Conservation (phyloP, 768 basidiomycete species). For the Amylocystis lapponica region DNA sequence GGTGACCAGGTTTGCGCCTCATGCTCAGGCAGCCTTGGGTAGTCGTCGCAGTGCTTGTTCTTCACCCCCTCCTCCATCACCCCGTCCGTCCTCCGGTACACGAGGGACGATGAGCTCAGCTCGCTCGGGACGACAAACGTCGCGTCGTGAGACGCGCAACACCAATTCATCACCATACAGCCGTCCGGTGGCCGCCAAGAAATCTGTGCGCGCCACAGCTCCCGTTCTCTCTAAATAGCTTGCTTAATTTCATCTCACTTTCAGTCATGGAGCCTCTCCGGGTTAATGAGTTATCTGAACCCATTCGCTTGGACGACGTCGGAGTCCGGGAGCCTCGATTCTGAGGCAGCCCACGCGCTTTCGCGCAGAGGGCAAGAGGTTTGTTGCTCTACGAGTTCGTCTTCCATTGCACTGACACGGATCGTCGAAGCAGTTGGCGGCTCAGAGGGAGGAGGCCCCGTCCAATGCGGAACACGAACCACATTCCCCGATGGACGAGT, state of each 20-base stretch:
- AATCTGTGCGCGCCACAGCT: constrained; percentile 38
- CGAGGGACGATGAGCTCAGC: constrained; percentile 14
- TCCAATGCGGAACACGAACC: no score
- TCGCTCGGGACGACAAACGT: no score
- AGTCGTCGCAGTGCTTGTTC: neutral
- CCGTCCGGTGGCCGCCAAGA: constrained; percentile 31
- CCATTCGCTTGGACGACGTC: constrained; percentile 32
- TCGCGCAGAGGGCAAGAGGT: constrained; percentile 8
- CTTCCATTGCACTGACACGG: no score
- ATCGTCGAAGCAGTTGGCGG: no score
- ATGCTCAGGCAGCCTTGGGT: constrained; percentile 3
- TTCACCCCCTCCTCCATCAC: constrained; percentile 1
- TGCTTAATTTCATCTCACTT: constrained; percentile 19
- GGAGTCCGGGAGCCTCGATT: neutral
- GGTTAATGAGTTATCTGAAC: constrained; percentile 46
- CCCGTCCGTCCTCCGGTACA: neutral
- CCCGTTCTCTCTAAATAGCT: constrained; percentile 7
- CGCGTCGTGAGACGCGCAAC: constrained; percentile 11
- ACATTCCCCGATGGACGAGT: no score
- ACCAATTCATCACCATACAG: constrained; percentile 49
- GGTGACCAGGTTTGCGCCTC: neutral
- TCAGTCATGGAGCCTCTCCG: constrained; percentile 45
- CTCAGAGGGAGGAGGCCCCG: no score
- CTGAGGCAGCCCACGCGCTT: constrained; percentile 7
- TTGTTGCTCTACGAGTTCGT: neutral